phyloP scores from a whole-genome alignment of 2,329 filamentous ascomycete species.

The Albifimbria verrucaria region DNA sequence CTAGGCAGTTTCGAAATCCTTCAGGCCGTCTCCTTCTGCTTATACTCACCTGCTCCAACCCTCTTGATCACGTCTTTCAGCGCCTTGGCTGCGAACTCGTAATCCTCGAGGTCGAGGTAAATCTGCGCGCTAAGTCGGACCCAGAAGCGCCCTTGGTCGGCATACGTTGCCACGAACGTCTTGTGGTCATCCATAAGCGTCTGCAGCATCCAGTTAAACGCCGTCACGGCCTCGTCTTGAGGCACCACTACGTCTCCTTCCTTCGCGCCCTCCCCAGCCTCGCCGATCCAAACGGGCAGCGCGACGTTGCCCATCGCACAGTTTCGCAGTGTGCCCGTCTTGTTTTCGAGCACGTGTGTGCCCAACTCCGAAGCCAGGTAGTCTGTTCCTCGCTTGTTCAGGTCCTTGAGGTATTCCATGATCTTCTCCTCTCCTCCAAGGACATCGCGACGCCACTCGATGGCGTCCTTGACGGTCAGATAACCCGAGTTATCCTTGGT shows the following conservation, averaged over 20 bases:
- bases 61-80: conserved; percentile 49
- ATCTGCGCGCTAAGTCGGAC: conserved; percentile 74
- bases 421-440: conserved; percentile 74
- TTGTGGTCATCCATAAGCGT: conserved; percentile 56
- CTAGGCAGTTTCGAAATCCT: too few species aligned
- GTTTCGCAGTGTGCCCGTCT: conserved; percentile 54
- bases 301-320: conserved; percentile 73
- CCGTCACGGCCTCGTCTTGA: conserved; percentile 26
- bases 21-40: conserved; percentile 6
- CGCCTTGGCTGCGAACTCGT: conserved; percentile 62
- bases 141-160: conserved; percentile 64
- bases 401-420: conserved; percentile 54
- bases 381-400: conserved; percentile 63
- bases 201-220: conserved; percentile 56
- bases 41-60: conserved; percentile 33
- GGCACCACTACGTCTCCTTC: conserved; percentile 26
- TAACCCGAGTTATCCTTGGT: conserved; percentile 72
- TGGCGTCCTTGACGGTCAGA: conserved; percentile 66
- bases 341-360: conserved; percentile 70
- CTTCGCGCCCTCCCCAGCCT: conserved; percentile 18
- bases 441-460: conserved; percentile 65
- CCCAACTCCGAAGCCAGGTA: conserved; percentile 60
- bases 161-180: conserved; percentile 67
- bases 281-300: conserved; percentile 56
- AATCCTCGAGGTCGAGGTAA: conserved; percentile 78